phyloP scores from a whole-genome alignment of 257 asterid species.

The Catharanthus roseus region DNA sequence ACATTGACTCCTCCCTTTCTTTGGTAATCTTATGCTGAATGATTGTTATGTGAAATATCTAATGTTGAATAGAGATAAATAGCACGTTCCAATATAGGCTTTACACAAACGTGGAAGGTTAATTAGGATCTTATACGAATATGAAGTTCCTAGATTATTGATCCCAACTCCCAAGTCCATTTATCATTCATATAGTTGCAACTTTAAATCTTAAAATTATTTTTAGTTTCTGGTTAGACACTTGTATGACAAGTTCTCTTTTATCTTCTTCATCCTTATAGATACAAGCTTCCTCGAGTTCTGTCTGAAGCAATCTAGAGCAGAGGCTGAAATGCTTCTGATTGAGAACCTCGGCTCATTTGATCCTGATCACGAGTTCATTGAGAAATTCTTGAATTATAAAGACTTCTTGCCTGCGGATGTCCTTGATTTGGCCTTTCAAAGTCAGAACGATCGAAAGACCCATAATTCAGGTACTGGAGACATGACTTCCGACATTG shows the following conservation, averaged over 20 bases:
- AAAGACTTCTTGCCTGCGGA: slow-evolving; percentile 76
- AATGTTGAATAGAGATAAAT: neutral
- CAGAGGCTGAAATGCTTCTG: slow-evolving; percentile 82
- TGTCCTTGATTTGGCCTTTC: slow-evolving; percentile 72
- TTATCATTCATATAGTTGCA: neutral
- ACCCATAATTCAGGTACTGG: slow-evolving; percentile 27
- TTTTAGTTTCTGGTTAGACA: neutral
- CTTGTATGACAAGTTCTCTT: neutral
- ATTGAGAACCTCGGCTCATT: slow-evolving; percentile 69
- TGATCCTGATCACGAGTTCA: slow-evolving; percentile 82
- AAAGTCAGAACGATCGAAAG: slow-evolving; percentile 39
- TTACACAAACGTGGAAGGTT: too few relatives aligned
- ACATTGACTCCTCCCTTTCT: neutral
- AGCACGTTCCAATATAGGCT: neutral
- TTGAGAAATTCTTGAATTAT: slow-evolving; percentile 76
- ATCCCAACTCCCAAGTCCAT: slow-evolving; percentile 3
- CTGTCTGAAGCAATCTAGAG: slow-evolving; percentile 72
- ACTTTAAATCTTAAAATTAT: neutral
- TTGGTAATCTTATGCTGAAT: too few relatives aligned
- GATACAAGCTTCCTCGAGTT: slow-evolving; percentile 85
- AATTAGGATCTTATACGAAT: neutral
- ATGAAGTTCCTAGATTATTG: neutral
- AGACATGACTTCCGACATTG: slow-evolving; percentile 33
- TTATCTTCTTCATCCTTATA: slow-evolving; percentile 21
- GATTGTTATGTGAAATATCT: neutral